These are phyloP conservation scores for Amniculicola lignicola DNA, from an alignment of 495 filamentous ascomycete species.

Conservation along the genomic window DNA sequence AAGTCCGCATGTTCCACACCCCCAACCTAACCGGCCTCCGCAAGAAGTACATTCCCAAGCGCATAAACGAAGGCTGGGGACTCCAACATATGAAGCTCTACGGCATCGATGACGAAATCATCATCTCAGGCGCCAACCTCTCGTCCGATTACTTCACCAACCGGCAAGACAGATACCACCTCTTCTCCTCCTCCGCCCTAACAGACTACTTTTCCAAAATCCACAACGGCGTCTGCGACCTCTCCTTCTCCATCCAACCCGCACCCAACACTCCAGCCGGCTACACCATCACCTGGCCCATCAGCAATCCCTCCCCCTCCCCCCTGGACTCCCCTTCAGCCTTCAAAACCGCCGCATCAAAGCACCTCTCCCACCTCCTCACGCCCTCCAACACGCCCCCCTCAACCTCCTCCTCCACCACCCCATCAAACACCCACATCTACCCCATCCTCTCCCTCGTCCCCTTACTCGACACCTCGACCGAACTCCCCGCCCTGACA, in stretches of 20 bases:
- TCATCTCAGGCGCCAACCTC: constrained; percentile 91
- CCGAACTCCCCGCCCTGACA: constrained; percentile 78
- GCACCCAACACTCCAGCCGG: constrained; percentile 47
- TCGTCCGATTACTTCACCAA: constrained; percentile 96
- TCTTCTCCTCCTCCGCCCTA: constrained; percentile 74
- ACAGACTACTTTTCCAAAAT: constrained; percentile 79
- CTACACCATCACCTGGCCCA: constrained; percentile 77
- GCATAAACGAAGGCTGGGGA: constrained; percentile 98
- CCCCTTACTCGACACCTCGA: constrained; percentile 78
- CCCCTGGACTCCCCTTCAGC: constrained; percentile 66
- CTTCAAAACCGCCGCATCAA: constrained; percentile 67
- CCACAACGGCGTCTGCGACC: constrained; percentile 68
- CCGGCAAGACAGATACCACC: constrained; percentile 88
- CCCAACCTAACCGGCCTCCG: constrained; percentile 86
- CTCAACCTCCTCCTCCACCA: constrained; percentile 31
- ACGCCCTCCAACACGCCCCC: constrained; percentile 44
- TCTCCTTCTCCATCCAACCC: constrained; percentile 78
- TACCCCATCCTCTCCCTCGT: constrained; percentile 87
- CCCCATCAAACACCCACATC: constrained; percentile 62
- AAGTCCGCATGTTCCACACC: constrained; percentile 96
- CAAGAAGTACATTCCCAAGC: constrained; percentile 76
- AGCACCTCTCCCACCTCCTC: constrained; percentile 63
- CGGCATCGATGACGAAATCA: constrained; percentile 91
- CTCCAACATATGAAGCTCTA: constrained; percentile 99
- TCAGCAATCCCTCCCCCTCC: constrained; percentile 64